phyloP scores from a whole-genome alignment of 2,329 filamentous ascomycete species.

The Aureobasidium sp. region DNA sequence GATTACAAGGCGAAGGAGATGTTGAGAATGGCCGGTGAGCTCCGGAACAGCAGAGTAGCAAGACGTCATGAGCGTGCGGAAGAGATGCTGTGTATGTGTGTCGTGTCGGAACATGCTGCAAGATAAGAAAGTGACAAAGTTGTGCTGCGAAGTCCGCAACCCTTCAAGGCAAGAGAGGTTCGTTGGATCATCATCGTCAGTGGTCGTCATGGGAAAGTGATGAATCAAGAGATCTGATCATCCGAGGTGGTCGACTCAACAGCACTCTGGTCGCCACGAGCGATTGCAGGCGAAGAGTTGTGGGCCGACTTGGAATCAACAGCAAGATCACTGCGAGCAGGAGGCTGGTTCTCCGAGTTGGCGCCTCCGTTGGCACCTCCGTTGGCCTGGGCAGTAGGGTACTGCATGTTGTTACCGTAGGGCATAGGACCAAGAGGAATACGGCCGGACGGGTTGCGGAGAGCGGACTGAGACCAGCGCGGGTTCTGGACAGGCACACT shows the following conservation, averaged over 20 bases:
- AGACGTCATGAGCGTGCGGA: background rate
- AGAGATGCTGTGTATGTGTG: conserved; percentile 9
- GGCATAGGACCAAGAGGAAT: conserved; percentile 19
- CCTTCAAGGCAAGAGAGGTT: background rate
- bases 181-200: background rate
- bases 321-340: conserved; percentile 5
- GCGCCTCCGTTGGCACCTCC: background rate
- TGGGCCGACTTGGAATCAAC: conserved; percentile 5
- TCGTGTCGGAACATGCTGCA: background rate
- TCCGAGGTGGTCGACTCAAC: conserved; percentile 3
- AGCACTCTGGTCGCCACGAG: conserved; percentile 12
- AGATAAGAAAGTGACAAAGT: conserved; percentile 3
- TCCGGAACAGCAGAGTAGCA: background rate
- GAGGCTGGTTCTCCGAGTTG: conserved; percentile 13
- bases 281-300: conserved; percentile 11
- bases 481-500: conserved; percentile 25
- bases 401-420: conserved; percentile 19
- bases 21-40: background rate
- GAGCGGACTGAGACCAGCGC: conserved; percentile 26
- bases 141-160: background rate
- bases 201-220: background rate
- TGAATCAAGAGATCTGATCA: background rate
- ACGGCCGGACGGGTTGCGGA: conserved; percentile 18
- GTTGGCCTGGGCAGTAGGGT: background rate
- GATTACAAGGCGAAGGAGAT: background rate